Evolutionary conservation across 2,329 filamentous ascomycete genomes (phyloP).

Genomic region (Tolypocladium sp.): DNA sequence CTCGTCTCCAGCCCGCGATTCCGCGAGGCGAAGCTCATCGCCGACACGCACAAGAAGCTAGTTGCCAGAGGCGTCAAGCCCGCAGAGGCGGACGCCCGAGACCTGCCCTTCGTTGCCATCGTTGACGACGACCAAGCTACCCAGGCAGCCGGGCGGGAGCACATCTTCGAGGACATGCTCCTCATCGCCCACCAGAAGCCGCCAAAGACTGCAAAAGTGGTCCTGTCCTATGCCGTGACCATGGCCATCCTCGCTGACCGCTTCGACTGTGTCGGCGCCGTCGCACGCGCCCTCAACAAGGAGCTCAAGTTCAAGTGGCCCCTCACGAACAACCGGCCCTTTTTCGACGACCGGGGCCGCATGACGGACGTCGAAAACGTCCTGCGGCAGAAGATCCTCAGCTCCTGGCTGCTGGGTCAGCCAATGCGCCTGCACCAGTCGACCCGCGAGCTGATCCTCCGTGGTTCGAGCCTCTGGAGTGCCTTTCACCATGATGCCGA

Average conservation of each 20-base stretch:
- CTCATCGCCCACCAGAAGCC: slow-evolving; percentile 51
- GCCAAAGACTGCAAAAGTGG: slow-evolving; percentile 29
- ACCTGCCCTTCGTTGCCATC: slow-evolving; percentile 57
- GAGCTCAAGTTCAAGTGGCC: slow-evolving; percentile 47
- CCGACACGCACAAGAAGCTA: slow-evolving; percentile 40
- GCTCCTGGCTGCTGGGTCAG: slow-evolving; percentile 57
- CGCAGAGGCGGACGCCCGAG: slow-evolving; percentile 33
- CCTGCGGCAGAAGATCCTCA: slow-evolving; percentile 59
- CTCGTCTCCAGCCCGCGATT: slow-evolving; percentile 57
- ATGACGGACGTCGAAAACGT: slow-evolving; percentile 49
- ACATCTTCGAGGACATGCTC: slow-evolving; percentile 58
- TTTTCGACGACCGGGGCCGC: slow-evolving; percentile 25
- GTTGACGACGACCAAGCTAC: slow-evolving; percentile 62
- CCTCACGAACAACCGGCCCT: slow-evolving; percentile 28
- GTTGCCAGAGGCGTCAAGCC: slow-evolving; percentile 35
- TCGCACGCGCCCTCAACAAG: slow-evolving; percentile 43
- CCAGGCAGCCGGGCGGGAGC: slow-evolving; percentile 47
- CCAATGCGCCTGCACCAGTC: slow-evolving; percentile 49
- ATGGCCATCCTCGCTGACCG: slow-evolving; percentile 64
- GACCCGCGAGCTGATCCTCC: slow-evolving; percentile 56
- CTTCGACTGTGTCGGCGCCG: slow-evolving; percentile 53
- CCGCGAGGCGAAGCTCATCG: slow-evolving; percentile 49
- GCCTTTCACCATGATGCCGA: slow-evolving; percentile 23
- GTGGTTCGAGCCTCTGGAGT: slow-evolving; percentile 53
- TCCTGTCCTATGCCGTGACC: slow-evolving; percentile 55